Base-by-base conservation (phyloP, 2,329 filamentous ascomycete species). In the Colletotrichum sidae region DNA sequence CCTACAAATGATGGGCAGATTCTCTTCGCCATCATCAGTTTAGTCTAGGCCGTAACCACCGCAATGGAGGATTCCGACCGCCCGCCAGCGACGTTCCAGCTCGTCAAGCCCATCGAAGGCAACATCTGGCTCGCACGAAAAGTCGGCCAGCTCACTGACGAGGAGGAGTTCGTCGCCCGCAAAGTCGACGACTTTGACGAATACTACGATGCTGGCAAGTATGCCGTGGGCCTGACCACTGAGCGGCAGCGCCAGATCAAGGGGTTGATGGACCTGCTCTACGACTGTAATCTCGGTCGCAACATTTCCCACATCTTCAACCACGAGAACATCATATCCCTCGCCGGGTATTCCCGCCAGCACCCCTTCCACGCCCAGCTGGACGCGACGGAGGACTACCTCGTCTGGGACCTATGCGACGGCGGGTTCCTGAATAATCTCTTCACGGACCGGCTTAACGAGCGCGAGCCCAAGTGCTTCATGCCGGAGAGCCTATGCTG, bases 401-500 rank as follows among this genome's bases (percentile, higher is more conserved):
- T 83, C 13, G 73, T 87, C 25, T 86, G 80, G 79, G 85, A 88
- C 71, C 82, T 78, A 59, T 86, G 83, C 74, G 81, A 86, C 64
- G 83, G 80, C 5, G 84, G 84, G 39, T 83, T 77, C 45, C 78
- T 88, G 41, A 76, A 77, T 33, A 76, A 77, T 37, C 68, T 86
- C 10, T 74, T 84, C 25, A 70, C 49, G 4, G 69, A 70, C 41
- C 67, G 65, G 6, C 55, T 70, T 2, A 50, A 74, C 2, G 70
- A 74, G 13, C 65, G 69, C 13, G 45, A 68, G 41, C 64, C 59
- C 2, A 45, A 59, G 5, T 72, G 71, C 11, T 83, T 83, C 67
- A 71, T 86, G 11, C 84, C 84, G 0, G 85, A 88, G 69, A 77
- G 78, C 2, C 75, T 88, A 11, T 84, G 84, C 67, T 88, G 85